phyloP scores from a whole-genome alignment of 371 early-diverging fungal species.

The Batrachochytrium dendrobatidis region DNA sequence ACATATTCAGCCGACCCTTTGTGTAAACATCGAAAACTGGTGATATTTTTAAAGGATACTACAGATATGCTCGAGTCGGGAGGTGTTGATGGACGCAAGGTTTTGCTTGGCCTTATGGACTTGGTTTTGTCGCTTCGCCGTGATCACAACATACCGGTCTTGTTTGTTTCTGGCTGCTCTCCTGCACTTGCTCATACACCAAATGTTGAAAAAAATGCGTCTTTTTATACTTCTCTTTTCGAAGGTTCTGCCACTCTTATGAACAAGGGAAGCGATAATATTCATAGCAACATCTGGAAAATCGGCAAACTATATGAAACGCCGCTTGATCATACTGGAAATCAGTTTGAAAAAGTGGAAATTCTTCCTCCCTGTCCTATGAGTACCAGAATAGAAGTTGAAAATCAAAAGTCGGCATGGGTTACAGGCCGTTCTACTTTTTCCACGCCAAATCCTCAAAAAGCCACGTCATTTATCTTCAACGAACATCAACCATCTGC shows the following conservation, averaged over 20 bases:
- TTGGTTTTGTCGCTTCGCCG: constrained; percentile 12
- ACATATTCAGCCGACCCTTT: background rate
- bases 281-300: constrained; percentile 5
- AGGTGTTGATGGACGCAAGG: constrained; percentile 13
- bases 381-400: no score
- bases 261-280: background rate
- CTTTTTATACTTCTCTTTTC: constrained; percentile 16
- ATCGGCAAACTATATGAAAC: constrained; percentile 22
- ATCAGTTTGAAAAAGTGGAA: constrained; percentile 32
- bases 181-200: constrained; percentile 16
- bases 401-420: no score
- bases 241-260: constrained; percentile 3
- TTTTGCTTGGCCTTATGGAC: constrained; percentile 18
- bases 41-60: constrained; percentile 26
- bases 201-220: constrained; percentile 11
- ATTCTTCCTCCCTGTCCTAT: constrained; percentile 19
- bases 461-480: background rate
- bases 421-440: background rate
- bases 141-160: constrained; percentile 11
- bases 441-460: background rate
- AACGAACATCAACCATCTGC: background rate
- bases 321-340: constrained; percentile 21
- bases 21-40: background rate
- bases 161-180: constrained; percentile 23
- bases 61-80: constrained; percentile 28